Evolutionary conservation across 805 yeast genomes (phyloP), one percentile per base, ranked within the genome.

Genomic region (Pichia californica): DNA sequence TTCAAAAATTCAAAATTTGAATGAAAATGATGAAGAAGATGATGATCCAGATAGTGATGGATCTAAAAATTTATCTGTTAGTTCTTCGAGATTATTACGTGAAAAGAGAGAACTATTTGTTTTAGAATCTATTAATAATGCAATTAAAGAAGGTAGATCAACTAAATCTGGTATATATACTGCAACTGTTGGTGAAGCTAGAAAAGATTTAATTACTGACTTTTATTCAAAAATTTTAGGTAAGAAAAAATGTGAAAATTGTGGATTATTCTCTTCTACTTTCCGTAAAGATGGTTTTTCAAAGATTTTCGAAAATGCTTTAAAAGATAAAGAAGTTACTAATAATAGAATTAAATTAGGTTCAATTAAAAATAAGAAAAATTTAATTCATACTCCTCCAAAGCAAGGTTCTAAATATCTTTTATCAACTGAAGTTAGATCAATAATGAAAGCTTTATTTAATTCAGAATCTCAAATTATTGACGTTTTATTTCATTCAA

Each of bases 241-340:
- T 38, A 79, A 96, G 64, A 81, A 88, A 44, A 85, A 81, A 64
- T 93, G 99, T 76, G 95, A 87, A 57, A 88, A 89, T 66, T 93
- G 99, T 75, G 87, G 88, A 35, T 86, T 89, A 95, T 86, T 72
- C 63, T 88, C 96, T 36, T 98, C 99, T 43, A 72, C 83, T 29
- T 91, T 83, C 71, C 80, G 99, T 68, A 91, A 89, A 57, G 99
- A 93, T 61, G 99, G 99, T 0, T 83, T 79, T 59, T 76, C 89
- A 49, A 93, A 94, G 69, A 79, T 93, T 50, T 93, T 93, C 58
- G 98, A 93, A 67, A 81, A 80, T 52, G 79, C 94, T 6, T 73
- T 94, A 53, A 74, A 74, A 39, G 96, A 87, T 40, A 87, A 87
- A 61, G 96, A 91, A 62, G 58, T 76, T 41, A 71, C 83, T 42